phyloP scores from a whole-genome alignment of 139 green algal species.

The Pseudopediastrum boryanum region DNA sequence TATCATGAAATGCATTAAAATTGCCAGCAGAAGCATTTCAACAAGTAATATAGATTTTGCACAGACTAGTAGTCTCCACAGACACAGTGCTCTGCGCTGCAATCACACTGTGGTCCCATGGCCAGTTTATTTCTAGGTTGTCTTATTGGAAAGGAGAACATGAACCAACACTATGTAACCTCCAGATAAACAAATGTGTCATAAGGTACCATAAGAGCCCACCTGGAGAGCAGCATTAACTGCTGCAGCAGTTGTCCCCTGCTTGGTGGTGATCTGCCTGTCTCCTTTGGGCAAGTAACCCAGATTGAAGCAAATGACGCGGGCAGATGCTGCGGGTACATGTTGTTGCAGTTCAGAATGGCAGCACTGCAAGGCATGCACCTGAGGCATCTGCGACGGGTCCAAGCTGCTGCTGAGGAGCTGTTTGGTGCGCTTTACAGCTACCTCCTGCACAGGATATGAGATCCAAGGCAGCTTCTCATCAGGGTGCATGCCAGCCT shows the following conservation, averaged over 20 bases:
- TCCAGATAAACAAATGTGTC: too few species aligned
- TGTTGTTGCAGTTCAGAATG: conserved; percentile 41
- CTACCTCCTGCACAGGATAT: conserved; percentile 5
- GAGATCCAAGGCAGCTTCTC: background rate
- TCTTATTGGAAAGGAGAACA: too few species aligned
- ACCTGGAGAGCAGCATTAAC: conserved; percentile 59
- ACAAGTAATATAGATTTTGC: too few species aligned
- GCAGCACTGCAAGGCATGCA: conserved; percentile 36
- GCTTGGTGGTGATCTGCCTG: conserved; percentile 50
- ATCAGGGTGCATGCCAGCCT: background rate
- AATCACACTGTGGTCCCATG: too few species aligned
- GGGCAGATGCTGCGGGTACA: conserved; percentile 12
- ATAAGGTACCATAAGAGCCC: too few species aligned
- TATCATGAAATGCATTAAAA: too few species aligned
- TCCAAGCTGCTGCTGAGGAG: conserved; percentile 10
- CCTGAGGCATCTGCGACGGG: background rate
- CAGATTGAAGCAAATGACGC: conserved; percentile 33
- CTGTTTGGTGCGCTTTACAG: conserved; percentile 23
- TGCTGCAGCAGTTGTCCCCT: conserved; percentile 51
- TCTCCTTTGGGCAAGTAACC: conserved; percentile 63
- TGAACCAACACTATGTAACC: too few species aligned
- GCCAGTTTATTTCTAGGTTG: too few species aligned
- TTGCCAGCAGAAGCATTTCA: too few species aligned
- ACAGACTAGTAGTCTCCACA: too few species aligned
- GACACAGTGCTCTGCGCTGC: too few species aligned